Evolutionary conservation across 768 basidiomycete species (phyloP).

Genomic region (Piloderma croceum): DNA sequence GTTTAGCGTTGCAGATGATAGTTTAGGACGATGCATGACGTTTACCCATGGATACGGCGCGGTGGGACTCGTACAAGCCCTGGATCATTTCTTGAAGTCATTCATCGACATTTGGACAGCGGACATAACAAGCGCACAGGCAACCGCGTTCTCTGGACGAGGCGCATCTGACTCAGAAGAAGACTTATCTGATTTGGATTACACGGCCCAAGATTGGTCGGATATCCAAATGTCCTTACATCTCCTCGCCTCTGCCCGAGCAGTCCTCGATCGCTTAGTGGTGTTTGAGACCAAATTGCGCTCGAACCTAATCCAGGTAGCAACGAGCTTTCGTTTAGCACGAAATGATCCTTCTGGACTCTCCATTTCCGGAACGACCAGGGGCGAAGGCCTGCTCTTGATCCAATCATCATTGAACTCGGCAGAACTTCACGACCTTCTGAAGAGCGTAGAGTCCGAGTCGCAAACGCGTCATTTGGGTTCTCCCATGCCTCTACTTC

Average conservation of each 20-base stretch:
- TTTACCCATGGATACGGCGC: slow-evolving; percentile 92
- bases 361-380: slow-evolving; percentile 52
- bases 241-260: slow-evolving; percentile 74
- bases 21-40: slow-evolving; percentile 61
- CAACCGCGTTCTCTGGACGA: slow-evolving; percentile 22
- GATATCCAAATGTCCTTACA: slow-evolving; percentile 79
- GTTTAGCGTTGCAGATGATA: slow-evolving; percentile 75
- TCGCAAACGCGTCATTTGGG: slow-evolving; percentile 27
- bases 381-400: slow-evolving; percentile 68
- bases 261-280: slow-evolving; percentile 60
- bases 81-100: slow-evolving; percentile 64
- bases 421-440: slow-evolving; percentile 58
- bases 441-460: slow-evolving; percentile 49
- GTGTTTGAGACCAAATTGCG: slow-evolving; percentile 69
- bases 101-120: slow-evolving; percentile 66
- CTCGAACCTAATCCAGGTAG: slow-evolving; percentile 51
- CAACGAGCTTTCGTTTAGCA: slow-evolving; percentile 52
- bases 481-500: slow-evolving; percentile 41
- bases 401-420: slow-evolving; percentile 84
- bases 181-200: slow-evolving; percentile 79
- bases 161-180: slow-evolving; percentile 36
- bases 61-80: slow-evolving; percentile 61
- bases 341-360: slow-evolving; percentile 49
- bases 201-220: slow-evolving; percentile 84
- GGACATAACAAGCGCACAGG: slow-evolving; percentile 38